Conservation (phyloP, 164 flowering plant species). For the Liquidambar formosana region DNA sequence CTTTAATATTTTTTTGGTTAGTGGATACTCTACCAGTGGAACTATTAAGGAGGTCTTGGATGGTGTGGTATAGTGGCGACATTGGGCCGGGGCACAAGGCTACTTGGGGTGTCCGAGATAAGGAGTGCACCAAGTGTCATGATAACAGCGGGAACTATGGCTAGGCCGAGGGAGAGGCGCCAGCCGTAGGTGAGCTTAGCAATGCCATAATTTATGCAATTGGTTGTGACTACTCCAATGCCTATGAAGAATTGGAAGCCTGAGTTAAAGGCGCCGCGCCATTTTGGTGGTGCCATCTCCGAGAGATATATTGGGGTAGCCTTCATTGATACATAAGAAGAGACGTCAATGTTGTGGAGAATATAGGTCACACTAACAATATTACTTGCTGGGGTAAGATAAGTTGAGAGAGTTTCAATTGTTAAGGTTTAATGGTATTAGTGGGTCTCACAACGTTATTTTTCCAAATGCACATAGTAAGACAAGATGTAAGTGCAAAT, state of each 20-base stretch:
- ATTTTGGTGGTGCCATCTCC: slow-evolving; percentile 30
- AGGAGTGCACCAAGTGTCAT: slow-evolving; percentile 14
- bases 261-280: slow-evolving; percentile 20
- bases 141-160: slow-evolving; percentile 21
- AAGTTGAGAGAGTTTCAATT: no score
- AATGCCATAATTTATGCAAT: not conserved
- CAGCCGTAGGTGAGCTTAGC: slow-evolving; percentile 6
- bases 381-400: no score
- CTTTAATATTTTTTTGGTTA: no score
- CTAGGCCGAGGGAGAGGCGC: slow-evolving; percentile 12
- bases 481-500: no score
- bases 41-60: no score
- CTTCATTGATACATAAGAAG: slow-evolving; percentile 9
- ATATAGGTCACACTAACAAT: no score
- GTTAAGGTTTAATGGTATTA: no score
- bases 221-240: not conserved
- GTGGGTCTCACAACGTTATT: no score
- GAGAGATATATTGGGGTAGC: slow-evolving; percentile 26
- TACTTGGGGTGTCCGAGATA: slow-evolving; percentile 19
- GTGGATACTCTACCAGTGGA: no score
- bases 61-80: no score
- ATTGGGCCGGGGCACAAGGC: no score
- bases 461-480: no score
- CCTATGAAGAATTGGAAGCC: slow-evolving; percentile 14
- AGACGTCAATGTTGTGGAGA: not conserved